Conservation (phyloP, 257 asterid species). For the Solanum ossicruentum region DNA sequence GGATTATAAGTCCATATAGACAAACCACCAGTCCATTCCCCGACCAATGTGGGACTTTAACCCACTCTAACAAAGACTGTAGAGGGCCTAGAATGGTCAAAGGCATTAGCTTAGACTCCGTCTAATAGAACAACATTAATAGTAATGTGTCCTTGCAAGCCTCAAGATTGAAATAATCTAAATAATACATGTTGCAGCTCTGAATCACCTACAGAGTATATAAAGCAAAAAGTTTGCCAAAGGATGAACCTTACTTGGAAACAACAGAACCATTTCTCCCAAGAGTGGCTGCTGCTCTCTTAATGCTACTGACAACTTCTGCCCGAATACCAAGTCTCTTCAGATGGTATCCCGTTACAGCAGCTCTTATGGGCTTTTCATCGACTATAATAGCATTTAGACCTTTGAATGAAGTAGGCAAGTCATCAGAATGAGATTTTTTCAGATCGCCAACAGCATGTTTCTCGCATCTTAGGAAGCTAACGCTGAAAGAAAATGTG, state of each 20-base stretch:
- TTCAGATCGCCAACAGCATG: constrained; percentile 17
- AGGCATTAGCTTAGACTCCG: neutral
- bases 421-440: constrained; percentile 37
- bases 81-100: neutral
- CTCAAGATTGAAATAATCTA: neutral
- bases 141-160: neutral
- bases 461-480: constrained; percentile 35
- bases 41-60: neutral
- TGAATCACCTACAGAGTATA: neutral
- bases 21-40: neutral
- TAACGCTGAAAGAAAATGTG: constrained; percentile 69
- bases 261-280: constrained; percentile 25
- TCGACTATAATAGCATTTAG: constrained; percentile 59
- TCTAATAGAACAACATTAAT: neutral
- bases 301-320: constrained; percentile 40
- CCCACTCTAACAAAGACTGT: neutral
- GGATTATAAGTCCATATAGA: neutral
- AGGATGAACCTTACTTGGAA: constrained; percentile 31
- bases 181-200: neutral
- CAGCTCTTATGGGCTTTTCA: constrained; percentile 66
- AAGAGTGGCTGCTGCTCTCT: constrained; percentile 24
- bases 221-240: neutral
- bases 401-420: constrained; percentile 53
- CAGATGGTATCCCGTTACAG: constrained; percentile 70
- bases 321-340: constrained; percentile 71